Conservation (phyloP, 73 alveolate species). For the Diophrys appendiculata region DNA sequence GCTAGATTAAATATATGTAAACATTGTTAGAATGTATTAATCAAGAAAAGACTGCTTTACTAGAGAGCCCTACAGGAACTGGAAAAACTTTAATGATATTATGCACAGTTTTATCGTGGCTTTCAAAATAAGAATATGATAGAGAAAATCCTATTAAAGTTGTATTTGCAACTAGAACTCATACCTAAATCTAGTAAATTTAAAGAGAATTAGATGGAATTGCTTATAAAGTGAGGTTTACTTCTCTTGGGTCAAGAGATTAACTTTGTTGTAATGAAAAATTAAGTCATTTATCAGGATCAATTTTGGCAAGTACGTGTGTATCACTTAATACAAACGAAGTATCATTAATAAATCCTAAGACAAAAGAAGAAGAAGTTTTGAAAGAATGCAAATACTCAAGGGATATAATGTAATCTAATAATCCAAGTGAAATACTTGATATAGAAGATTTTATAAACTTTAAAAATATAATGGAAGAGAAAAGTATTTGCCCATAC, state of each 20-base stretch:
- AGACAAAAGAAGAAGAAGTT: not conserved
- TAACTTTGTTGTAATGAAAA: not conserved
- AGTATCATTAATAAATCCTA: not conserved
- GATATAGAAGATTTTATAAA: not conserved
- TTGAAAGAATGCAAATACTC: not conserved
- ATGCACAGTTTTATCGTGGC: not conserved
- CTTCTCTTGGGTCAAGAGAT: not conserved
- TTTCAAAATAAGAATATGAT: too few species aligned
- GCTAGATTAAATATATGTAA: slow-evolving; percentile 77
- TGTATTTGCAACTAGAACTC: slow-evolving; percentile 84
- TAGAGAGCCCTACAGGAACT: slow-evolving; percentile 96
- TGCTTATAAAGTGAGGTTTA: not conserved
- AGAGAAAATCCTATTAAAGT: slow-evolving; percentile 40
- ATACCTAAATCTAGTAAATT: slow-evolving; percentile 61
- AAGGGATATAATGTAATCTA: not conserved
- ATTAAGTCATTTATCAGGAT: not conserved
- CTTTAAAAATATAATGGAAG: not conserved
- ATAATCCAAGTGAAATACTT: not conserved
- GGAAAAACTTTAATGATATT: slow-evolving; percentile 86
- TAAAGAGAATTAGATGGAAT: not conserved
- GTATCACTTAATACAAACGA: not conserved
- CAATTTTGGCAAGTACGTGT: not conserved
- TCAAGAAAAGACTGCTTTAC: slow-evolving; percentile 69
- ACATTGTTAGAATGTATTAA: slow-evolving; percentile 74
- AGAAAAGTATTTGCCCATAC: not conserved